Base-by-base conservation (phyloP, 1,284 basidiomycete species). In the Heterobasidion parviporum region DNA sequence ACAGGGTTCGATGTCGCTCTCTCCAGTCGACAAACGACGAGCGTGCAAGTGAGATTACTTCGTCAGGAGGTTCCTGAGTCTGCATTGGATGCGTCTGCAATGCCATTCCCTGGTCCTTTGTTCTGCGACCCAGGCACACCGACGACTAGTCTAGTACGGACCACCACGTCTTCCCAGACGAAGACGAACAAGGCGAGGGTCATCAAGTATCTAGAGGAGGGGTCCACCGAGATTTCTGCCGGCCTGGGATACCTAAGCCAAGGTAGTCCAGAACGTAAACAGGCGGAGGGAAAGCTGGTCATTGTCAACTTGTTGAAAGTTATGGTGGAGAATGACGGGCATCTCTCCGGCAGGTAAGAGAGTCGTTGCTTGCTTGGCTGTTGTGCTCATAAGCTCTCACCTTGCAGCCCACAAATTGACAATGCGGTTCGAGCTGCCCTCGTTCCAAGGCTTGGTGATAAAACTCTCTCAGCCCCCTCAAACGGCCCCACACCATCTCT, bases 141-240 rank as follows among this genome's bases (percentile, higher is more conserved):
- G 0, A 77, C 83, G 14, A 73, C 86, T 2, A 80, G 83, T 58
- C 73, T 92, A 15, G 85, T 90, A n/a, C 79, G 85, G 53, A 74
- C 86, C 4, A 81, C 80, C 26, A 69, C 75, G 7, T 77, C 82
- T 2, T 74, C 80, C 1, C 85, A 86, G 63, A 71, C 72, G 10
- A 97, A 95, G 75, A 83, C 83, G 54, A 96, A 94, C 75, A 92
- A 93, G 64, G 77, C 85, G n/a, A 79, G 76, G 20, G 82, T 96
- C 1, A 63, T 85, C 45, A 82, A 83, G 57, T 98, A 95, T 68
- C 75, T 98, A 15, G 77, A 82, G 10, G 83, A 83, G 50, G 80
- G 91, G 53, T 79, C 80, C 1, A 82, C 82, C 52, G 94, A 97
- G 68, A 80, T 94, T 16, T 79, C 82, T 51, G 80, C 82, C 54